Conservation (phyloP, 108 stramenopile genomes). For the Pseudonitzschia pungens region DNA sequence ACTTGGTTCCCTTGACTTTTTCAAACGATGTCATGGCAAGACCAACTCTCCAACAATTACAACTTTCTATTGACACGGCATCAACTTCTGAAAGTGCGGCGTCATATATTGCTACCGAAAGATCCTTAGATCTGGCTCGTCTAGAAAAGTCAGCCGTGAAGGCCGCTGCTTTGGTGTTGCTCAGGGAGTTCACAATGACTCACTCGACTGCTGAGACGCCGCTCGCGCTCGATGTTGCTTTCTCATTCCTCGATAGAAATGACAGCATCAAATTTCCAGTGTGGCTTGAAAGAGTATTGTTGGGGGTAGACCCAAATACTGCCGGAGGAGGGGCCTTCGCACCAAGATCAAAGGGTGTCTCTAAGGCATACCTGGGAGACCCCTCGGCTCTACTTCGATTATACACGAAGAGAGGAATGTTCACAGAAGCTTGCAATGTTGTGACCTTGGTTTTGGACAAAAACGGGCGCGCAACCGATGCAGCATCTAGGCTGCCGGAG, state of each 20-base stretch:
- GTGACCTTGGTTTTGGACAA: constrained; percentile 34
- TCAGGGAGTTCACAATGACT: constrained; percentile 44
- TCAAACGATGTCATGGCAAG: constrained; percentile 4
- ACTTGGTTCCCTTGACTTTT: constrained; percentile 58
- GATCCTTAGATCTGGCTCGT: background rate
- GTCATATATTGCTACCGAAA: constrained; percentile 22
- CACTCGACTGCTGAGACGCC: constrained; percentile 49
- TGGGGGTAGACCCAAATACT: constrained; percentile 26
- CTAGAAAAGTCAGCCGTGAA: constrained; percentile 3
- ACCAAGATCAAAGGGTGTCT: constrained; percentile 15
- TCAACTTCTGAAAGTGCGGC: background rate
- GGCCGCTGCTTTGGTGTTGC: constrained; percentile 42
- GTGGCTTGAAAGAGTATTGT: constrained; percentile 72
- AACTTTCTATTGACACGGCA: constrained; percentile 17
- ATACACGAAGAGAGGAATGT: constrained; percentile 62
- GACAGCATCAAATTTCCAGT: constrained; percentile 42
- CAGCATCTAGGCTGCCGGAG: constrained; percentile 65
- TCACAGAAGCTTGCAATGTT: constrained; percentile 64
- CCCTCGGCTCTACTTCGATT: constrained; percentile 62
- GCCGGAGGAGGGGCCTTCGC: constrained; percentile 53
- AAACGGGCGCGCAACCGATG: constrained; percentile 19
- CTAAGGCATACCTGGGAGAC: constrained; percentile 37
- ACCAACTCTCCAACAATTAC: constrained; percentile 42
- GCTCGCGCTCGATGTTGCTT: constrained; percentile 68
- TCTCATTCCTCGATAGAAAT: constrained; percentile 35